Percentiles rank a stretch among this genome's conserved stretches.
phyloP scores from a whole-genome alignment of 2,329 filamentous ascomycete genomes.

The Colletotrichum phormii region DNA sequence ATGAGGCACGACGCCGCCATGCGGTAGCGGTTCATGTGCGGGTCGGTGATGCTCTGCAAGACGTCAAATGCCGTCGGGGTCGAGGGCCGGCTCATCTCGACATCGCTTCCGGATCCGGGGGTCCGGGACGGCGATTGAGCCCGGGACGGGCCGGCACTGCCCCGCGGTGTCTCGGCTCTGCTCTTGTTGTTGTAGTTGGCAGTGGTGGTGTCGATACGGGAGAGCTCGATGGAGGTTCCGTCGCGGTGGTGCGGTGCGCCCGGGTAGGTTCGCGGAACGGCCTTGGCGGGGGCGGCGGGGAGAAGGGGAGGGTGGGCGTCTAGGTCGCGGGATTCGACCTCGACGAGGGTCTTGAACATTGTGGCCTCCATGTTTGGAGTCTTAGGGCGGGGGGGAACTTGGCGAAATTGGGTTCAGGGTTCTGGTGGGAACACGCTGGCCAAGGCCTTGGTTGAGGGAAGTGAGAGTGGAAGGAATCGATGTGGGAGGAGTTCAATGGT shows the following conservation, averaged over 20 bases:
- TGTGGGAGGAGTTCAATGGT: background rate
- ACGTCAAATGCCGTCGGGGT: slow-evolving; percentile 59
- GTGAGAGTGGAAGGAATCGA: background rate
- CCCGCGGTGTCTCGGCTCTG: background rate
- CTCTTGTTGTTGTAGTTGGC: slow-evolving; percentile 5
- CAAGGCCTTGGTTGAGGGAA: background rate
- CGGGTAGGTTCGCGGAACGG: slow-evolving; percentile 52
- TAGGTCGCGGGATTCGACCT: slow-evolving; percentile 44
- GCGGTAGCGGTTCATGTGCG: slow-evolving; percentile 77
- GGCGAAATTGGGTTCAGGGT: background rate
- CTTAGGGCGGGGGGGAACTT: no score
- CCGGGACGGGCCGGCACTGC: background rate
- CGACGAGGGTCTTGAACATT: slow-evolving; percentile 47
- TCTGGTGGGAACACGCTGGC: background rate
- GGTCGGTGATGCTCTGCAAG: slow-evolving; percentile 68
- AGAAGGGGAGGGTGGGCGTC: slow-evolving; percentile 38
- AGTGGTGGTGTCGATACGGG: slow-evolving; percentile 36
- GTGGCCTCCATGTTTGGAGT: slow-evolving; percentile 47
- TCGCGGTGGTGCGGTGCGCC: slow-evolving; percentile 49
- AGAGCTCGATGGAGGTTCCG: slow-evolving; percentile 43
- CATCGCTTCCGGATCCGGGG: slow-evolving; percentile 40
- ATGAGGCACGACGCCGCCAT: slow-evolving; percentile 73
- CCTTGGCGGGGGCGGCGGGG: slow-evolving; percentile 47
- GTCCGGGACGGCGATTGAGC: slow-evolving; percentile 20
- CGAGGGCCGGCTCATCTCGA: slow-evolving; percentile 66